phyloP scores from a whole-genome alignment of 768 basidiomycete species.

The Tylopilus sp. region DNA sequence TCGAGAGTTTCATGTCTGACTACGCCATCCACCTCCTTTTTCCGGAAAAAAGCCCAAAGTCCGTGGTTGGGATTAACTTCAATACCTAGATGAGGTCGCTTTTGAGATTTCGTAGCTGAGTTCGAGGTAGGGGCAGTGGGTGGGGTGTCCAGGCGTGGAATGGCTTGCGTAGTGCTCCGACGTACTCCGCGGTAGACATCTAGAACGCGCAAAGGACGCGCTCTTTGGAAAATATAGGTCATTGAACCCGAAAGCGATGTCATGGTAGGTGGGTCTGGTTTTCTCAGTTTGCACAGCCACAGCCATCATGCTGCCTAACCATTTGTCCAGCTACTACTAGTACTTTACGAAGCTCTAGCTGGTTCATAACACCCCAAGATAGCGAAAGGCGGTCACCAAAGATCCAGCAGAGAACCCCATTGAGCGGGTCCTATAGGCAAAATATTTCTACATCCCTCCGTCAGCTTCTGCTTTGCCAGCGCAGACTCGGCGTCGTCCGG shows the following conservation, averaged over 20 bases:
- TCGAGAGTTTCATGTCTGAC: conserved; percentile 52
- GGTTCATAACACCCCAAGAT: too few species aligned
- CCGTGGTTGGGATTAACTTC: conserved; percentile 62
- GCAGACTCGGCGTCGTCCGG: neutral
- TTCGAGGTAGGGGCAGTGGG: neutral
- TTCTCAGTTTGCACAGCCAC: conserved; percentile 20
- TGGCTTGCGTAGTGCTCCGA: conserved; percentile 21
- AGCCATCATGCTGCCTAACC: too few species aligned
- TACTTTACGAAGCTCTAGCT: too few species aligned
- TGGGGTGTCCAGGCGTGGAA: neutral
- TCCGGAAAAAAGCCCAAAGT: conserved; percentile 73
- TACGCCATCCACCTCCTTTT: conserved; percentile 48
- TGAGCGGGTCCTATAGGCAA: neutral
- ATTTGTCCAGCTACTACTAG: too few species aligned
- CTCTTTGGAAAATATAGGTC: conserved; percentile 18
- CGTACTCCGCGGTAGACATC: conserved; percentile 16
- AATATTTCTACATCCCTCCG: neutral
- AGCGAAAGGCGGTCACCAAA: too few species aligned
- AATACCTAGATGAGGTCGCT: conserved; percentile 43
- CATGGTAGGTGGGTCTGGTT: neutral
- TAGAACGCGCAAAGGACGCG: conserved; percentile 17
- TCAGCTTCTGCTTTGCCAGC: neutral
- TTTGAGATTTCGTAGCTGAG: conserved; percentile 24
- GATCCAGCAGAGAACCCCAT: too few species aligned
- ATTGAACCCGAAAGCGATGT: conserved; percentile 9